Conservation (phyloP, 495 filamentous ascomycete species). For the Cercophora sp. region DNA sequence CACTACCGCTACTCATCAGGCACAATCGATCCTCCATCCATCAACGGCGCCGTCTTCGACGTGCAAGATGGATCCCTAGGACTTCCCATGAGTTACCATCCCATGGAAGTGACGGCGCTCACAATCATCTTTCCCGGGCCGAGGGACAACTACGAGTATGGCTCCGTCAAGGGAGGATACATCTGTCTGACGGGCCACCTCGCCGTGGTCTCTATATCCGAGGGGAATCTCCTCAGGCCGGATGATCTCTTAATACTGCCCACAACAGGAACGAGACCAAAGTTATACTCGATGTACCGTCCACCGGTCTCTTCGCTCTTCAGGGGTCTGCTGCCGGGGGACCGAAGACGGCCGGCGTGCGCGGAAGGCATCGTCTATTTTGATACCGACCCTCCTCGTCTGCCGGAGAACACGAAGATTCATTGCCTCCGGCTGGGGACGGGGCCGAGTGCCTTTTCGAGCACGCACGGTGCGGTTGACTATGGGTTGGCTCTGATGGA, state of each 20-base stretch:
- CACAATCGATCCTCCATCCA: neutral
- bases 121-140: neutral
- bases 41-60: neutral
- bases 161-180: neutral
- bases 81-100: neutral
- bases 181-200: neutral
- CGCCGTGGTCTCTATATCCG: neutral
- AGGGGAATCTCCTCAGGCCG: neutral
- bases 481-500: neutral
- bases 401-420: neutral
- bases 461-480: neutral
- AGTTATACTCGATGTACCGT: neutral
- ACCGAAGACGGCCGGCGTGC: neutral
- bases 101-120: neutral
- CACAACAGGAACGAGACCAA: neutral
- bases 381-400: neutral
- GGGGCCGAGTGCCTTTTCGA: conserved; percentile 1
- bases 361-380: neutral
- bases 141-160: neutral
- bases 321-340: neutral
- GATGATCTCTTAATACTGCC: neutral
- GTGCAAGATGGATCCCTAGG: neutral
- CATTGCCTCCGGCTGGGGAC: neutral
- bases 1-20: neutral
- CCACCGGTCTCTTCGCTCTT: neutral